These are phyloP conservation scores for Pseudevernia furfuracea DNA, from an alignment of 495 filamentous ascomycete genomes.

Conservation along the genomic window DNA sequence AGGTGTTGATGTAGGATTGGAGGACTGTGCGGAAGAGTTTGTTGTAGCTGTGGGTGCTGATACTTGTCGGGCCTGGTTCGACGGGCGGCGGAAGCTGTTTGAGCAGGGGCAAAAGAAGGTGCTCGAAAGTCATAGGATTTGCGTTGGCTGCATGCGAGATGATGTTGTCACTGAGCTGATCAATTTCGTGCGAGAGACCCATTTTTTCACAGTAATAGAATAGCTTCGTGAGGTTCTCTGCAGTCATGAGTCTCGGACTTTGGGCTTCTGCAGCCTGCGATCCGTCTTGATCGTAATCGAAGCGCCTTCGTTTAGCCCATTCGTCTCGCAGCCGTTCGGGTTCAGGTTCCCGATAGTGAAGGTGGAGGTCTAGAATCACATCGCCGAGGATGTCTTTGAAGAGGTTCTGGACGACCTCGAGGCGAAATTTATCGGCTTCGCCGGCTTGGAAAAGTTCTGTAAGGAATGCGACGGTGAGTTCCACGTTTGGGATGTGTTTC, in stretches of 20 bases:
- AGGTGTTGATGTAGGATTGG: neutral
- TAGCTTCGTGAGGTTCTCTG: neutral
- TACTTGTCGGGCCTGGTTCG: neutral
- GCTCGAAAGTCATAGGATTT: neutral
- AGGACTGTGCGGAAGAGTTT: neutral
- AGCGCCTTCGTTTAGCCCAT: neutral
- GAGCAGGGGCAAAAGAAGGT: neutral
- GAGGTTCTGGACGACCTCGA: neutral
- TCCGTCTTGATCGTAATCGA: neutral
- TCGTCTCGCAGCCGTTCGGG: neutral
- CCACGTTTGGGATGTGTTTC: neutral
- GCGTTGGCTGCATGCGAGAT: neutral
- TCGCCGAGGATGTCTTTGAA: slow-evolving; percentile 12
- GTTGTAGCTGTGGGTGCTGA: neutral
- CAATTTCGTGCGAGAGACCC: neutral
- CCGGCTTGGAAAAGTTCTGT: neutral
- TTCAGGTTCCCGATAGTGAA: neutral
- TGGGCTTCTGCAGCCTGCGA: neutral
- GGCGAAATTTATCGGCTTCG: neutral
- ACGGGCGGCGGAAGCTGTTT: neutral
- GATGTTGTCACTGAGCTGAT: neutral
- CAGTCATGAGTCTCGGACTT: neutral
- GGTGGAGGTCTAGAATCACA: neutral
- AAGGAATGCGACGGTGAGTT: slow-evolving; percentile 1
- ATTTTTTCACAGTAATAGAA: neutral